Base-by-base conservation (phyloP, 83 land plant genomes). In the Diphasiastrum complanatum region DNA sequence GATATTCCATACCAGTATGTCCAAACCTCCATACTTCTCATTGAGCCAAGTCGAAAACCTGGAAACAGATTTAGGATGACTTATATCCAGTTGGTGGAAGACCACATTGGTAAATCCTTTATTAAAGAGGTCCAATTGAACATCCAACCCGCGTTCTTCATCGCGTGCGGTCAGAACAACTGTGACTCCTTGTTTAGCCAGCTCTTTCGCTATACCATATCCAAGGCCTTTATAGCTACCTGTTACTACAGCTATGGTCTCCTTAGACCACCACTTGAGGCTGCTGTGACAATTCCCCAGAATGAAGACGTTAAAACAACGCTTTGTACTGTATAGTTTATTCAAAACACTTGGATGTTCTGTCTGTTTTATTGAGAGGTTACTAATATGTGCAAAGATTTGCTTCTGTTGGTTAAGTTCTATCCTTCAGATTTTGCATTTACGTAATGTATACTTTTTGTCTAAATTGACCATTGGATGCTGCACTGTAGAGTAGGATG, bases 191-290 rank as follows among this genome's bases (percentile, higher is more conserved):
- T 55, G 34, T 30, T 55, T 32, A 0, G 59, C 59, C 31, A 55
- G 34, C 1, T 55, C 35, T 19, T 30, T 55, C 6, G 31, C 59
- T 16, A 55, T 55, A 27, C 31, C 59, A 27, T 10, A 55, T 6
- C 59, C 59, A 11, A 55, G 26, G 11, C 59, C 59, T 55, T 55
- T 55, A 35, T 55, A 27, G 16, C 59, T 27, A 27, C 59, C 59
- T 12, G 59, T 55, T 16, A 55, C 59, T 6, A 55, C 35, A 11
- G 59, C 59, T 27, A 55, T 14, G 16, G 59, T 55, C 26, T 55
- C 59, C 1, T 27, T 32, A 11, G 59, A 26, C 59, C 59, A 55
- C 59, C 59, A 55, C 34, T 35, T 55, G 45, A n/a, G n/a, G n/a
- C n/a, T n/a, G n/a, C n/a, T n/a, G n/a, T n/a, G n/a, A n/a, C n/a